Evolutionary conservation across 2,329 filamentous ascomycete species (phyloP).

Genomic region (Cryphonectria naterciae): DNA sequence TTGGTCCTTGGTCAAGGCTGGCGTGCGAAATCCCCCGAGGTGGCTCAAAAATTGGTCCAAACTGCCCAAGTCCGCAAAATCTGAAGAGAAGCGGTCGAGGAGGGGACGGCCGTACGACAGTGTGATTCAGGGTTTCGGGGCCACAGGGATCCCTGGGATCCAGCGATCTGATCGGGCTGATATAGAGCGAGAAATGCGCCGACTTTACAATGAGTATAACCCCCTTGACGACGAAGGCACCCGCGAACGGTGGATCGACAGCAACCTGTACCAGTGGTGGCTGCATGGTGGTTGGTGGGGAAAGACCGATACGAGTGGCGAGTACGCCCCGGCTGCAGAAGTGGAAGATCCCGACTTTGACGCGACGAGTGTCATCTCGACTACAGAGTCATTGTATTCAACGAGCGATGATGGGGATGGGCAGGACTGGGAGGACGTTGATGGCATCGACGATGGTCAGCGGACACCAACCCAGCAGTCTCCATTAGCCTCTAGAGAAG

Average conservation of each 20-base stretch:
- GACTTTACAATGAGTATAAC: conserved; percentile 41
- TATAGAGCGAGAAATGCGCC: conserved; percentile 78
- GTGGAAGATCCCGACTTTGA: conserved; percentile 46
- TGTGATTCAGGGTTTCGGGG: conserved; percentile 52
- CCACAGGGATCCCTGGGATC: conserved; percentile 47
- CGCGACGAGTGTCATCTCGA: conserved; percentile 79
- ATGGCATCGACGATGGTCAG: conserved; percentile 53
- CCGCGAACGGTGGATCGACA: conserved; percentile 71
- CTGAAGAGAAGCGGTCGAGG: conserved; percentile 28
- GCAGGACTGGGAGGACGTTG: conserved; percentile 47
- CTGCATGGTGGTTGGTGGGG: conserved; percentile 84
- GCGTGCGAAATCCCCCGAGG: conserved; percentile 63
- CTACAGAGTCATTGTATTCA: conserved; percentile 41
- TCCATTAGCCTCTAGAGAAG: conserved; percentile 52
- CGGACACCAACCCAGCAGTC: conserved; percentile 75
- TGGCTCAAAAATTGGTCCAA: conserved; percentile 63
- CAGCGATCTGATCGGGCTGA: conserved; percentile 71
- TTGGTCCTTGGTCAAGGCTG: conserved; percentile 59
- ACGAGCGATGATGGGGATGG: conserved; percentile 33
- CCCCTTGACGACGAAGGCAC: conserved; percentile 43
- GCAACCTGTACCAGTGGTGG: conserved; percentile 83
- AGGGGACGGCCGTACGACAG: conserved; percentile 52
- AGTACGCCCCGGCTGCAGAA: conserved; percentile 70
- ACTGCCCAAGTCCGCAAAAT: conserved; percentile 37
- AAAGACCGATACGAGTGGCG: conserved; percentile 76